Evolutionary conservation across 129 eudicot genomes (phyloP), one percentile per base, ranked within the genome.

Genomic region (Saussurea involucrata): DNA sequence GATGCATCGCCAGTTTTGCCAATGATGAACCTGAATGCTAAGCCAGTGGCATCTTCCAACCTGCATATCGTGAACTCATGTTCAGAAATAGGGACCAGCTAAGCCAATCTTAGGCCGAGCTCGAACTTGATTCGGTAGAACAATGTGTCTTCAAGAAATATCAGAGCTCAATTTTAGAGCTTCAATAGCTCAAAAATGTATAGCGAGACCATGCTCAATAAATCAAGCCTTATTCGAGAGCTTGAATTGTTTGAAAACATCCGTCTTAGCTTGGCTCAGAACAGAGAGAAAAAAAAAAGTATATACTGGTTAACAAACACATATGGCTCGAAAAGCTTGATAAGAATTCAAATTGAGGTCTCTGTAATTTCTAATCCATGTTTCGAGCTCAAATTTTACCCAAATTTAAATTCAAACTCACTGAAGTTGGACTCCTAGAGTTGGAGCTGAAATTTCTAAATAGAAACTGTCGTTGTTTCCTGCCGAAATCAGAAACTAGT

Each of bases 1-100:
- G 79, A 82, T 32, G 84, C 79, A 75, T 87, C 89, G 57, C 76
- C 73, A 10, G 95, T 75, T 69, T 85, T 81, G 8, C 95, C 91
- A 72, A 89, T 87, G 34, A 89, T 89, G 80, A 89, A 89, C 82
- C 87, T 89, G 76, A 89, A 89, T 27, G 89, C 89, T 67, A 89
- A 79, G 33, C 94, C 90, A 55, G 91, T 89, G 67, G 94, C 87
- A 75, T 86, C 87, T 80, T 89, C 91, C 87, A 89, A 77, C 71
- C 94, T 89, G 72, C 81, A 78, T 40, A 76, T 9, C 31, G 40
- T 73, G 2, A 57, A 67, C 37, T 24, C 7, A 33, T 10, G 24
- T n/a, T 73, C 32, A 79, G 27, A 66, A 31, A 76, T 31, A 44
- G 37, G 6, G 17, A 76, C 4, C 5, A 49, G 61, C 22, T 53